Evolutionary conservation across 495 filamentous ascomycete genomes (phyloP), one percentile per base, ranked within the genome.

Genomic region (Chaetomium fimeti): DNA sequence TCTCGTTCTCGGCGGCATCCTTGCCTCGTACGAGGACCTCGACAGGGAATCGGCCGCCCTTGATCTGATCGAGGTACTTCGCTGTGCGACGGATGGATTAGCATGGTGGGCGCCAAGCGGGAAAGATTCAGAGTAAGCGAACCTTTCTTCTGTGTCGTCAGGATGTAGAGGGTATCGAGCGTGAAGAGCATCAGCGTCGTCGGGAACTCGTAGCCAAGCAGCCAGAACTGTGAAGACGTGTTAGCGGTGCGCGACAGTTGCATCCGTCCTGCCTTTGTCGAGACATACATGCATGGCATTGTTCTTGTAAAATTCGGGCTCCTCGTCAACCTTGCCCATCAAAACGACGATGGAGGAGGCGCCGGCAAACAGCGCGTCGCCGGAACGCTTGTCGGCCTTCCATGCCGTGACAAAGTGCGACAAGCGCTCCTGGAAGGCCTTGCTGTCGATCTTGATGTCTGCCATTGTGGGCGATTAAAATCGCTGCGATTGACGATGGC

Each of bases 61-160:
- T 97, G 69, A 99, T 80, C 56, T 90, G 87, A 69, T 97, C 92
- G 43, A 99, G 83, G 76, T 97, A 92, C 75, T 94, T 91, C 22
- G 95, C 94, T 97, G 69, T 51, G 48, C 3, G 56, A 53, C 22
- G 60, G 47, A 71, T 24, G 60, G 49, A 70, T 78, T 59, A 80
- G 68, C 38, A 53, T 20, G 11, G 16, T 4, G 25, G 2, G 38
- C 36, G n/a, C 8, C 0, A 52, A n/a, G 8, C 3, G 27, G 12
- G 6, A 27, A 20, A 20, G 5, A 38, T 2, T 58, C 24, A 18
- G 40, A 12, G 9, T 5, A 15, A 32, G 20, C 75, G 63, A 72
- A 94, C 93, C 92, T 87, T 99, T 99, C 79, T 99, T 99, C 22
- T 91, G 87, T 13, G 94, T 98, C 2, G 95, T 98, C 60, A 98